Evolutionary conservation across 1,139 yeast genomes (phyloP).

Genomic region (Meyerozyma guilliermondii): DNA sequence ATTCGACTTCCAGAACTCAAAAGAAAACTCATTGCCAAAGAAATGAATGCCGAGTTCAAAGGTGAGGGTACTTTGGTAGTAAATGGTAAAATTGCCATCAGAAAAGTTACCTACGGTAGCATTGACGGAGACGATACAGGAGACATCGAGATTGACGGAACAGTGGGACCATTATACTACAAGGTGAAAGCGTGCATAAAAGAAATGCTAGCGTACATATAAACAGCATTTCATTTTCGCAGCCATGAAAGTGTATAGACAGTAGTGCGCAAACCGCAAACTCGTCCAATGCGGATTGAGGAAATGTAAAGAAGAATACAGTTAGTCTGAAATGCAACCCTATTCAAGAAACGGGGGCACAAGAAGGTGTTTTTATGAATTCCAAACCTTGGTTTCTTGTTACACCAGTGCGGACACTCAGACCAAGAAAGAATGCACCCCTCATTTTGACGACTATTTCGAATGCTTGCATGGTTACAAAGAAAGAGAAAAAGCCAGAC

Average conservation of each 20-base stretch:
- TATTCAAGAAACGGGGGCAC: slow-evolving; percentile 48
- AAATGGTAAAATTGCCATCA: slow-evolving; percentile 68
- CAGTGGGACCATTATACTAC: slow-evolving; percentile 70
- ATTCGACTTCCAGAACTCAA: slow-evolving; percentile 78
- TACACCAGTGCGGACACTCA: slow-evolving; percentile 44
- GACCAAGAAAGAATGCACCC: slow-evolving; percentile 39
- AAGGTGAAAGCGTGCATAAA: slow-evolving; percentile 71
- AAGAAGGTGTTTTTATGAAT: slow-evolving; percentile 47
- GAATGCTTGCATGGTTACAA: slow-evolving; percentile 47
- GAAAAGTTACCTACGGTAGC: slow-evolving; percentile 54
- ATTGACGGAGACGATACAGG: slow-evolving; percentile 58
- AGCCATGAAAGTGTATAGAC: background rate
- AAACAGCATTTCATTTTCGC: slow-evolving; percentile 4
- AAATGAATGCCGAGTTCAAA: slow-evolving; percentile 78
- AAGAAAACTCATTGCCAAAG: slow-evolving; percentile 50
- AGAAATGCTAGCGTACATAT: slow-evolving; percentile 75
- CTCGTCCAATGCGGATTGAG: slow-evolving; percentile 1
- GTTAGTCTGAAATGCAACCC: slow-evolving; percentile 34
- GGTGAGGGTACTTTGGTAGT: slow-evolving; percentile 93
- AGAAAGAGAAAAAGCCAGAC: slow-evolving; percentile 44
- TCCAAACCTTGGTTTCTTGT: slow-evolving; percentile 43
- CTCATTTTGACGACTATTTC: slow-evolving; percentile 43
- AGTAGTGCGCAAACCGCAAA: background rate
- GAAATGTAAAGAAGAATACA: background rate
- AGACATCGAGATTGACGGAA: slow-evolving; percentile 79